Percentiles rank a stretch among this genome's conserved stretches.
Evolutionary conservation across 2,329 filamentous ascomycete species (phyloP).

Genomic region (Paecilomyces dactylethromorphus): DNA sequence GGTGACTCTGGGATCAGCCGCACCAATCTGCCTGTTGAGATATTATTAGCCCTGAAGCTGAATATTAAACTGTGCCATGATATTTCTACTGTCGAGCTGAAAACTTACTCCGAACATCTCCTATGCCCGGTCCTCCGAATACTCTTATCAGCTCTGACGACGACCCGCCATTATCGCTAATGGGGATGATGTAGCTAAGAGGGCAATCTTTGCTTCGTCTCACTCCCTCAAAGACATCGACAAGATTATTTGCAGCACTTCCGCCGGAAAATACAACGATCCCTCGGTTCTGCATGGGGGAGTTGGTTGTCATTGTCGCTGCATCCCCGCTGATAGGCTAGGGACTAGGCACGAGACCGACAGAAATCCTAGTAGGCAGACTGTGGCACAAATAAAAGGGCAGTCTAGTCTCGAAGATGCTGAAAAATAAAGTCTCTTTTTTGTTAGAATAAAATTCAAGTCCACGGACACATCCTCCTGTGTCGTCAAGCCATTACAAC

Average conservation of each 20-base stretch:
- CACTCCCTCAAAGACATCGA: constrained; percentile 74
- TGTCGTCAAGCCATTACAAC: not conserved
- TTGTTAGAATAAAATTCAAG: not conserved
- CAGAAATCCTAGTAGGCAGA: too few relatives aligned
- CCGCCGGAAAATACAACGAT: constrained; percentile 88
- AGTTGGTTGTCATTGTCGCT: constrained; percentile 1
- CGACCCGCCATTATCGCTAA: constrained; percentile 91
- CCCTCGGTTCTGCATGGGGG: constrained; percentile 36
- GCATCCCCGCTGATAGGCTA: not conserved
- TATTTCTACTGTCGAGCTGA: not conserved
- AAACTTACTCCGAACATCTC: constrained; percentile 64
- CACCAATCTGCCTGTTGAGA: constrained; percentile 66
- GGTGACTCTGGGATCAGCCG: constrained; percentile 70
- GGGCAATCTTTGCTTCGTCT: constrained; percentile 59
- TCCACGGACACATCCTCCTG: not conserved
- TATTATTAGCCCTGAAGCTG: not conserved
- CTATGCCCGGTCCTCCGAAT: constrained; percentile 84
- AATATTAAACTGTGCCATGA: not conserved
- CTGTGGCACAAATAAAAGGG: not conserved
- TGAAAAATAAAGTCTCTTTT: not conserved
- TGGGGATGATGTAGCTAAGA: constrained; percentile 83
- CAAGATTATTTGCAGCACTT: constrained; percentile 88
- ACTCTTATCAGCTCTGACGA: constrained; percentile 91
- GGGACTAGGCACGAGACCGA: not conserved
- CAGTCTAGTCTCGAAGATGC: not conserved